Percentiles rank a stretch among this genome's conserved stretches.
These are phyloP conservation scores for Cladosporium colombiae DNA, from an alignment of 2,329 filamentous ascomycete species.

Conservation along the genomic window DNA sequence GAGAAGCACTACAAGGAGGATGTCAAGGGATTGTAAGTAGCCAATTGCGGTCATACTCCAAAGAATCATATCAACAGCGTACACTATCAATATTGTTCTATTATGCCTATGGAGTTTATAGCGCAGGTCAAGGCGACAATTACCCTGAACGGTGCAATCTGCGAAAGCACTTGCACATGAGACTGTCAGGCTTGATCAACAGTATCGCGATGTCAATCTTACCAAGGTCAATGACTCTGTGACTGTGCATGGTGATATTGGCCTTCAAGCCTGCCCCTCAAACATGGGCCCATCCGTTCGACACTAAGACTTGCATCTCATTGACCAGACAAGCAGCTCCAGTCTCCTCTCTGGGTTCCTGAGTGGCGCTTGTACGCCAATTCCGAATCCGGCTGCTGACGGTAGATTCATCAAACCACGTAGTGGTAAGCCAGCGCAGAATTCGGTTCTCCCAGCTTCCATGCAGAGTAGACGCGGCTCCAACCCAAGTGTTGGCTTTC, in stretches of 20 bases:
- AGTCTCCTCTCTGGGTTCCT: slow-evolving; percentile 35
- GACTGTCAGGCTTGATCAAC: no score
- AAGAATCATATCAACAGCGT: no score
- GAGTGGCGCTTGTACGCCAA: slow-evolving; percentile 23
- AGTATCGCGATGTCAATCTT: no score
- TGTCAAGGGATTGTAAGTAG: not conserved
- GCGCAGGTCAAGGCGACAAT: no score
- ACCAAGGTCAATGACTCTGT: not conserved
- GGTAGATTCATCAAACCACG: slow-evolving; percentile 33
- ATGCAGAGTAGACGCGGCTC: slow-evolving; percentile 47
- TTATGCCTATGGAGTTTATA: no score
- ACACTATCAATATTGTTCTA: no score
- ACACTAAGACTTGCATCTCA: slow-evolving; percentile 33
- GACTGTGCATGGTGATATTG: not conserved
- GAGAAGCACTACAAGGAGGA: slow-evolving; percentile 38
- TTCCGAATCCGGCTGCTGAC: slow-evolving; percentile 27
- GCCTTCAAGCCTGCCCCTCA: slow-evolving; percentile 3
- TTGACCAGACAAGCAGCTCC: slow-evolving; percentile 34
- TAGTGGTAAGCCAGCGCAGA: slow-evolving; percentile 47
- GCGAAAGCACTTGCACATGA: not conserved
- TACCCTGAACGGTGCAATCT: no score
- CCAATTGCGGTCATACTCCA: no score
- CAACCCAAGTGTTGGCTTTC: slow-evolving; percentile 23
- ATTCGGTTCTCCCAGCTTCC: slow-evolving; percentile 63
- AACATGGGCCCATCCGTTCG: slow-evolving; percentile 35